These are phyloP conservation scores for Cercospora beticola DNA, from an alignment of 2,329 filamentous ascomycete species.

Conservation along the genomic window DNA sequence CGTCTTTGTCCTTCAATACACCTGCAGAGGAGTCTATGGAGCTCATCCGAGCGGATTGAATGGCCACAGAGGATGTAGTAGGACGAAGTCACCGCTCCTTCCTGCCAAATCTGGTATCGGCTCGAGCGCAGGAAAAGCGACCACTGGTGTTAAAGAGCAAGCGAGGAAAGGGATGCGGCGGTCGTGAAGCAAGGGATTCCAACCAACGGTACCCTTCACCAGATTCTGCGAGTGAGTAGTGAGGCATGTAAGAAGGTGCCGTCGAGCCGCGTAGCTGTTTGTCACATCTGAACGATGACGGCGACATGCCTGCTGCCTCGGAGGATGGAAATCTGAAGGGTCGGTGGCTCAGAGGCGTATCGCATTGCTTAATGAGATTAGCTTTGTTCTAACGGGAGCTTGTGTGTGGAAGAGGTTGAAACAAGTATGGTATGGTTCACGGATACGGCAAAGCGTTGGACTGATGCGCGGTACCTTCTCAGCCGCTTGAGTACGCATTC, in stretches of 20 bases:
- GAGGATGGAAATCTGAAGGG: not conserved
- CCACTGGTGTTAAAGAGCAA: not conserved
- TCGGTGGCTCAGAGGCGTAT: not conserved
- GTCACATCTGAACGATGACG: not conserved
- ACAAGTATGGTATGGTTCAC: not conserved
- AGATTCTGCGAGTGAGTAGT: not conserved
- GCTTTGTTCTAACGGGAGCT: not conserved
- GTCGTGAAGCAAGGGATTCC: slow-evolving; percentile 1
- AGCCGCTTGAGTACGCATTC: not conserved
- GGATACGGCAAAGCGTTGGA: not conserved
- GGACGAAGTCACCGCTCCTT: not conserved
- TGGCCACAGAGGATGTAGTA: not conserved
- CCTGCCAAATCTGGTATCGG: not conserved
- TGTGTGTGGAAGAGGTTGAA: not conserved
- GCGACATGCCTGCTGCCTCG: not conserved
- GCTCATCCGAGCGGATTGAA: slow-evolving; percentile 1
- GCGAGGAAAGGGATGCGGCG: not conserved
- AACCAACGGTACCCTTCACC: not conserved
- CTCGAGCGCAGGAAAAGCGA: not conserved
- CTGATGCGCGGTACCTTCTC: not conserved
- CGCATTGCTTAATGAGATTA: not conserved
- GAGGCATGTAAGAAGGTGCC: not conserved
- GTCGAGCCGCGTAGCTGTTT: not conserved
- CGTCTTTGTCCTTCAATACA: not conserved
- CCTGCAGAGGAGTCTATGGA: slow-evolving; percentile 4